These are phyloP conservation scores for Candida parachauliodes DNA, from an alignment of 805 yeast genomes.

Conservation along the genomic window DNA sequence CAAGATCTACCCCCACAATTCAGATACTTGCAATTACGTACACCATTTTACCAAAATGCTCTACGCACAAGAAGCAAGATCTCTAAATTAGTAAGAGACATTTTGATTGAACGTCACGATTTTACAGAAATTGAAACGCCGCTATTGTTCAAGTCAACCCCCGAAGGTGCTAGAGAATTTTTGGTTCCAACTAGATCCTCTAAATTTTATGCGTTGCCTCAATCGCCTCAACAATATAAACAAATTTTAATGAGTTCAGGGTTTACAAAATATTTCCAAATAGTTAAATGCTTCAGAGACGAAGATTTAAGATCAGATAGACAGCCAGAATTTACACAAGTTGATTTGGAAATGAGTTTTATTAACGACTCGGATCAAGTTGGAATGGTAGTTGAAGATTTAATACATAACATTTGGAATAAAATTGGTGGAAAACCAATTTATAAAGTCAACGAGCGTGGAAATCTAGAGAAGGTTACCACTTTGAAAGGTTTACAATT, in stretches of 20 bases:
- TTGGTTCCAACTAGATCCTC: conserved; percentile 81
- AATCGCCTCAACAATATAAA: conserved; percentile 96
- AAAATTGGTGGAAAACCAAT: conserved; percentile 38
- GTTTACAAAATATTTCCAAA: conserved; percentile 76
- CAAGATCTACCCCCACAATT: conserved; percentile 72
- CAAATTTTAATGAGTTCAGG: conserved; percentile 95
- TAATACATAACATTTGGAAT: conserved; percentile 56
- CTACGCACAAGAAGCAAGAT: conserved; percentile 55
- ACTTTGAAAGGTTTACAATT: conserved; percentile 12
- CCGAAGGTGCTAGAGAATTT: conserved; percentile 97
- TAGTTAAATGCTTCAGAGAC: conserved; percentile 93
- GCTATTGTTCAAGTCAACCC: conserved; percentile 87
- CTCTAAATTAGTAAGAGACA: conserved; percentile 43
- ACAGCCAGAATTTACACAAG: conserved; percentile 96
- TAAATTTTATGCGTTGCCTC: conserved; percentile 85
- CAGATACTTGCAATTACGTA: conserved; percentile 77
- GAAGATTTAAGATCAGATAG: conserved; percentile 93
- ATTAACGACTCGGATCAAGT: conserved; percentile 65
- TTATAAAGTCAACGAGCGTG: conserved; percentile 31
- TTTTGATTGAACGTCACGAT: conserved; percentile 31
- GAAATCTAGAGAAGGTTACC: conserved; percentile 23
- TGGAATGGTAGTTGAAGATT: conserved; percentile 54
- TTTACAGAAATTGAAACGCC: conserved; percentile 94
- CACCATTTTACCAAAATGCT: conserved; percentile 51
- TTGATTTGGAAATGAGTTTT: conserved; percentile 93